These are phyloP conservation scores for Trametes maxima DNA, from an alignment of 768 basidiomycete species.

Conservation along the genomic window DNA sequence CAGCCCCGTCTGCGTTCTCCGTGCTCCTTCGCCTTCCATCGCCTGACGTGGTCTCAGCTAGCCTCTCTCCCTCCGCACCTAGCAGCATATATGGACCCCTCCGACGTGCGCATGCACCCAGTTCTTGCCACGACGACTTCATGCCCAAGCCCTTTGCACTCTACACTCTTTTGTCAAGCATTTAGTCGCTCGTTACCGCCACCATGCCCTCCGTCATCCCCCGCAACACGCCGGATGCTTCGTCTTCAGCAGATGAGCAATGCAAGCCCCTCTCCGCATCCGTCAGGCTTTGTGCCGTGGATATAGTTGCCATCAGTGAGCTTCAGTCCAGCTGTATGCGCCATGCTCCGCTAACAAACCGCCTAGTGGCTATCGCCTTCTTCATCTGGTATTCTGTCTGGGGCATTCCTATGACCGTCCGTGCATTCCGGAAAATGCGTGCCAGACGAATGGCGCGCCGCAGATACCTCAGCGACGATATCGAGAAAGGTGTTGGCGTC, in stretches of 20 bases:
- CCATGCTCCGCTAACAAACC: slow-evolving; percentile 3
- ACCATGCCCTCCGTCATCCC: not conserved
- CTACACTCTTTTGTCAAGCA: slow-evolving; percentile 5
- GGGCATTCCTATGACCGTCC: slow-evolving; percentile 27
- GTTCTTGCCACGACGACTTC: not conserved
- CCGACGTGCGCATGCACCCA: not conserved
- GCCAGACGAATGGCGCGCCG: not conserved
- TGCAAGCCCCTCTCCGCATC: slow-evolving; percentile 7
- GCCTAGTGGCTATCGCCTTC: slow-evolving; percentile 24
- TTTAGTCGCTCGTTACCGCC: slow-evolving; percentile 4
- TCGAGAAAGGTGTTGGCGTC: slow-evolving; percentile 1
- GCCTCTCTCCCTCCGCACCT: not conserved
- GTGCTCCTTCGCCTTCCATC: slow-evolving; percentile 6
- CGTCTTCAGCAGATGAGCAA: not conserved
- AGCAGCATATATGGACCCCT: slow-evolving; percentile 8
- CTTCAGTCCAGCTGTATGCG: not conserved
- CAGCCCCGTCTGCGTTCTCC: not conserved
- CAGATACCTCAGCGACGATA: not conserved
- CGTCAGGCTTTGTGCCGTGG: slow-evolving; percentile 13
- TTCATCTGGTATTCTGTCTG: slow-evolving; percentile 27
- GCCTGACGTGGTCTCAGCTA: slow-evolving; percentile 7
- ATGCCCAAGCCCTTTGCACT: not conserved
- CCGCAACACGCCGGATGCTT: not conserved
- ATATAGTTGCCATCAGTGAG: slow-evolving; percentile 27
- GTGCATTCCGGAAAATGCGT: slow-evolving; percentile 17